Conservation (phyloP, 1,284 basidiomycete species). For the Stygiomarasmius scandens region DNA sequence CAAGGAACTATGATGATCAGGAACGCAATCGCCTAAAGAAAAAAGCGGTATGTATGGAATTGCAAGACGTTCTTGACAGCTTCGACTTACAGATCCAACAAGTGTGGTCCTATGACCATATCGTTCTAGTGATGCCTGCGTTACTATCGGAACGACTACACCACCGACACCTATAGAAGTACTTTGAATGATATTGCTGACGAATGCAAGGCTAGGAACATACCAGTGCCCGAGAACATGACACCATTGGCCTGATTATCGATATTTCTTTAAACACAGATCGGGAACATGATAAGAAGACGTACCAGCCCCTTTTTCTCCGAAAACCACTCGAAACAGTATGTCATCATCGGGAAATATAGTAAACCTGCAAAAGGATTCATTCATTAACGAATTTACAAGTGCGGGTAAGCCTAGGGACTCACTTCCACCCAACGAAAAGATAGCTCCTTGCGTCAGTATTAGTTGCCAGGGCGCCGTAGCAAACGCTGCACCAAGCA, state of each 20-base stretch:
- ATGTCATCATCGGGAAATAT: conserved; percentile 16
- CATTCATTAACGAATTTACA: neutral
- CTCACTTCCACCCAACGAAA: conserved; percentile 15
- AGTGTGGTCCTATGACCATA: conserved; percentile 13
- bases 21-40: conserved; percentile 10
- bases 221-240: conserved; percentile 17
- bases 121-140: conserved; percentile 7
- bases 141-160: conserved; percentile 12
- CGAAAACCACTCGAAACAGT: conserved; percentile 18
- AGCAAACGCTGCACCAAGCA: conserved; percentile 16
- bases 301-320: conserved; percentile 15
- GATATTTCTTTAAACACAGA: neutral
- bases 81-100: conserved; percentile 6
- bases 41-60: neutral
- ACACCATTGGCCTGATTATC: conserved; percentile 14
- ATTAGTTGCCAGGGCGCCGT: conserved; percentile 12
- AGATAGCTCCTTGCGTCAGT: conserved; percentile 15
- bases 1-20: conserved; percentile 7
- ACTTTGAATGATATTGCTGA: too few relatives aligned
- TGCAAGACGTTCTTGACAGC: neutral
- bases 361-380: conserved; percentile 10
- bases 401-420: neutral
- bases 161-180: conserved; percentile 10
- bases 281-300: neutral
- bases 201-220: neutral